Base-by-base conservation (phyloP, 106 monocot species). In the Platanthera guangdongensis region DNA sequence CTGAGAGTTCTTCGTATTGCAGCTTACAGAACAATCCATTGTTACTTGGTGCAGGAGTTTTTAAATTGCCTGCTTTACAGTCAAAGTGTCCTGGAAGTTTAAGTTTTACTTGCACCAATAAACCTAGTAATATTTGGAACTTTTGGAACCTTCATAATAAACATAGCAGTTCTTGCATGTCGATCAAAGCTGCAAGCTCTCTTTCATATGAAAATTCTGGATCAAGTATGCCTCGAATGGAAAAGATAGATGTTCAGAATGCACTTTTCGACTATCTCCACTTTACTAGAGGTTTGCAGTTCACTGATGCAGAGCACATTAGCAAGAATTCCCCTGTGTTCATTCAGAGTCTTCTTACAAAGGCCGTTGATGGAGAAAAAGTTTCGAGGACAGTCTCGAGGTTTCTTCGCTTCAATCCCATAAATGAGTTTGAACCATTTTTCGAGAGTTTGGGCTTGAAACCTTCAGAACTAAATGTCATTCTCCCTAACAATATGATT, bases 401-500 rank as follows among this genome's bases (percentile, higher is more conserved):
- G 57, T 90, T 90, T 63, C 77, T 93, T 69, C 83, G 86, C 52
- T 91, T 80, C 76, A 77, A 93, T 73, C 93, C 93, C 0, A 91
- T 97, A 52, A 97, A 97, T 77, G 96, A 97, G 74, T 97, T 91
- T 28, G 96, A 97, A 57, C 96, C 96, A 14, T 97, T 97, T 80
- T 79, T 97, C n/a, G 96, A 97, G 80, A 93, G 96, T 71, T 76
- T 94, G 21, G 96, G 93, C 15, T 71, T 97, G 80, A 82, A 84
- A 65, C 84, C 84, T 15, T 77, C 79, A 9, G 90, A 97, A 74
- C 51, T 88, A 25, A 62, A 53, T 57, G 18, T 51, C 1, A 72
- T 97, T 68, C 85, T 97, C 47, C 91, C 93, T 5, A 85, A 65
- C 9, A 68, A 85, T 76, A 50, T 87, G 63, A 77, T 97, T 51